Conservation (phyloP, 257 asterid genomes). For the Solanum pinnatisectum region DNA sequence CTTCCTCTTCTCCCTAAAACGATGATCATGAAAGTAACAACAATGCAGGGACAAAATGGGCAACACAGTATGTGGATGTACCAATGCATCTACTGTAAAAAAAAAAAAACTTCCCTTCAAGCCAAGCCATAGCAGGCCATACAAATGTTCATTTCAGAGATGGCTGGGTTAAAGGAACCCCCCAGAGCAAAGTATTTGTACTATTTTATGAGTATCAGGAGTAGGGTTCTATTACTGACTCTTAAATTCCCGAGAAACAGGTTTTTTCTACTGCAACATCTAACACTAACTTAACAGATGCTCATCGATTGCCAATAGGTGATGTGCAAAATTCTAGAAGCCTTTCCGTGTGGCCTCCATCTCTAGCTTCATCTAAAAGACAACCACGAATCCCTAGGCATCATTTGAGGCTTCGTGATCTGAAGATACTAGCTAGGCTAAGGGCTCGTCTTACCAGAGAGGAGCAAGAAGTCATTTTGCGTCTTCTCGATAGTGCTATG, state of each 20-base stretch:
- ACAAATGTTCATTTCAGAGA: not conserved
- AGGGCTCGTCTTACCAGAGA: not conserved
- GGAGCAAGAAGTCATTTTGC: not conserved
- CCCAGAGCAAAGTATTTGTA: not conserved
- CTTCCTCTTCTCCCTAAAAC: not conserved
- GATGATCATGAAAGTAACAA: not conserved
- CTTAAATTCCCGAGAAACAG: not conserved
- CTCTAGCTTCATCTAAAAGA: not conserved
- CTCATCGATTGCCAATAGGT: not conserved
- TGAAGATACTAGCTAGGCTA: not conserved
- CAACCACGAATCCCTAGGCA: not conserved
- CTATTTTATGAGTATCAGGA: not conserved
- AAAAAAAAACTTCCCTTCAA: not conserved
- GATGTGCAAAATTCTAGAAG: not conserved
- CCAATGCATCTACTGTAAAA: not conserved
- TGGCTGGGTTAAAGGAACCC: not conserved
- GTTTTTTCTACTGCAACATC: not conserved
- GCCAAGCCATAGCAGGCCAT: not conserved
- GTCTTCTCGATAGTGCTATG: not conserved
- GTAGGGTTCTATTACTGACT: not conserved
- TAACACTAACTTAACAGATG: not conserved
- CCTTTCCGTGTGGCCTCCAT: not conserved
- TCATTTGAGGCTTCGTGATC: not conserved
- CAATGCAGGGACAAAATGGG: not conserved
- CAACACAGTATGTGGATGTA: not conserved